Evolutionary conservation across 2,329 filamentous ascomycete genomes (phyloP).

Genomic region (Colletotrichum incanum): DNA sequence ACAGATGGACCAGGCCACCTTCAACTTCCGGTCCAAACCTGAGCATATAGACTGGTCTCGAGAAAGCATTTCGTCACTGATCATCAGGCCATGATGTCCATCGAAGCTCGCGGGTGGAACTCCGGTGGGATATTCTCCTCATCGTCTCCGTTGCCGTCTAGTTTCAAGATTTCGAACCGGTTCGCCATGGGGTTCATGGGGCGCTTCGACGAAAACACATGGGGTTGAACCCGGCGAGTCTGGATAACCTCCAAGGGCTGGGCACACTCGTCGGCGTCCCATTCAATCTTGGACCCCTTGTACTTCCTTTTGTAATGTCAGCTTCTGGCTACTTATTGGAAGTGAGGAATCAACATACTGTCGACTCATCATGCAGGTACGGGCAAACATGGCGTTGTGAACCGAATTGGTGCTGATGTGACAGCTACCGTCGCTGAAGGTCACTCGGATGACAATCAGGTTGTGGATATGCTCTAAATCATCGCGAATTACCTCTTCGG

Average conservation of each 20-base stretch:
- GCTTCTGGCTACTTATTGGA: conserved; percentile 12
- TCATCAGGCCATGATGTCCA: conserved; percentile 44
- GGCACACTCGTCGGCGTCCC: conserved; percentile 81
- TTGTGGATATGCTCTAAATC: conserved; percentile 90
- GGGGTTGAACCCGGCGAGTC: conserved; percentile 49
- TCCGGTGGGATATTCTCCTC: conserved; percentile 42
- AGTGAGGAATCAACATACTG: conserved; percentile 55
- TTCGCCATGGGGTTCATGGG: conserved; percentile 63
- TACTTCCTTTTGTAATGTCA: conserved; percentile 71
- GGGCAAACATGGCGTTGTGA: conserved; percentile 81
- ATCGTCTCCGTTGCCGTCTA: conserved; percentile 62
- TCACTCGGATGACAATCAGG: conserved; percentile 77
- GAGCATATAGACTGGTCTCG: not conserved
- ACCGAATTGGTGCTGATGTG: conserved; percentile 85
- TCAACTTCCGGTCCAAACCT: not conserved
- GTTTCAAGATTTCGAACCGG: conserved; percentile 73
- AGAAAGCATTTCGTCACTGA: not conserved
- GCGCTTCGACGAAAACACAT: conserved; percentile 53
- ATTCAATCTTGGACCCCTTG: conserved; percentile 79
- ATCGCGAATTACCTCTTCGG: conserved; percentile 75
- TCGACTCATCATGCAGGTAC: conserved; percentile 82
- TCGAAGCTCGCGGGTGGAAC: conserved; percentile 44
- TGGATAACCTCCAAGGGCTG: conserved; percentile 63
- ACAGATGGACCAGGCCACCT: not conserved
- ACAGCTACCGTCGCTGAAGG: conserved; percentile 71